Percentiles rank a stretch among this genome's conserved stretches.
Evolutionary conservation across 768 basidiomycete genomes (phyloP).

Genomic region (Termitomyces sp.): DNA sequence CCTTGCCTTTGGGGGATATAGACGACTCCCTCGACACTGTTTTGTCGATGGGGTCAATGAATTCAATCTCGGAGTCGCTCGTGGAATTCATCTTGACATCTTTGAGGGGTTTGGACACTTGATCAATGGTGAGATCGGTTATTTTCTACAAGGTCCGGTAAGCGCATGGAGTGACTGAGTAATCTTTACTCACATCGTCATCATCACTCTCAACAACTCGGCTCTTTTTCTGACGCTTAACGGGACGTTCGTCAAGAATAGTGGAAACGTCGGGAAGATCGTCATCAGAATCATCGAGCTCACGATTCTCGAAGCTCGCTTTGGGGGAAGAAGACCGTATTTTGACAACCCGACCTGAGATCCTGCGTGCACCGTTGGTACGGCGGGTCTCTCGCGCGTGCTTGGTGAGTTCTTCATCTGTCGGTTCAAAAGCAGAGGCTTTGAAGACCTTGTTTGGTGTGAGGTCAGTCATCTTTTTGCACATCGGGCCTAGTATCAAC

Average conservation of each 20-base stretch:
- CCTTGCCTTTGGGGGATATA: conserved; percentile 23
- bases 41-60: conserved; percentile 3
- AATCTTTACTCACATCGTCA: conserved; percentile 11
- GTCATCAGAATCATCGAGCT: conserved; percentile 43
- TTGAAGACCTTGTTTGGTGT: conserved; percentile 51
- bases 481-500: conserved; percentile 56
- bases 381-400: conserved; percentile 34
- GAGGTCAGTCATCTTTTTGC: conserved; percentile 62
- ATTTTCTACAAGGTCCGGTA: conserved; percentile 11
- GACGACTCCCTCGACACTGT: not conserved
- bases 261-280: conserved; percentile 48
- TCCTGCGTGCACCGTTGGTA: conserved; percentile 16
- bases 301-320: conserved; percentile 24
- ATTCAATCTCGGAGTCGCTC: conserved; percentile 25
- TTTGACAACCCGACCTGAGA: conserved; percentile 16
- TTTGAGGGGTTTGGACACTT: conserved; percentile 17
- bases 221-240: conserved; percentile 30
- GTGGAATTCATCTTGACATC: conserved; percentile 14
- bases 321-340: conserved; percentile 25
- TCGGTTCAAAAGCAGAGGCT: conserved; percentile 66
- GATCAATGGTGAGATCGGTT: conserved; percentile 26
- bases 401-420: conserved; percentile 49
- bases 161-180: not conserved
- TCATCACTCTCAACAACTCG: conserved; percentile 3
- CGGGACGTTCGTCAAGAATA: conserved; percentile 30